These are phyloP conservation scores for Podosphaera aphanis DNA, from an alignment of 2,329 filamentous ascomycete species.

Conservation along the genomic window DNA sequence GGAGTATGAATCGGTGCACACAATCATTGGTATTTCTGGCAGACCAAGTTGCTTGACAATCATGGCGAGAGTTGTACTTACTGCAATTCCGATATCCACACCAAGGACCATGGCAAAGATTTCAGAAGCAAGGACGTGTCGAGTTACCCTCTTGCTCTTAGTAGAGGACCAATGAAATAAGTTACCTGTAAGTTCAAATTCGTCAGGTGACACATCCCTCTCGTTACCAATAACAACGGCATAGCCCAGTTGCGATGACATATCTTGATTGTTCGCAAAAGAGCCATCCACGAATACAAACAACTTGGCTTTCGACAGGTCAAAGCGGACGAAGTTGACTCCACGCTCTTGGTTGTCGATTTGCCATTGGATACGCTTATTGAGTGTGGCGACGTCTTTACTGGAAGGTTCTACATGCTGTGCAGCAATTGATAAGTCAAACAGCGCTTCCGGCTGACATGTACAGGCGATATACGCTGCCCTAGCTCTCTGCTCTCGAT, in stretches of 20 bases:
- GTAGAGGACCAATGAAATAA: not conserved
- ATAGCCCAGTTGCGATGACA: not conserved
- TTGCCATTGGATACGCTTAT: not conserved
- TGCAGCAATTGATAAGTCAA: not conserved
- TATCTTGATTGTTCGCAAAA: slow-evolving; percentile 1
- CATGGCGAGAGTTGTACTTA: not conserved
- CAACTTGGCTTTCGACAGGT: not conserved
- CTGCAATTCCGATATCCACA: slow-evolving; percentile 1
- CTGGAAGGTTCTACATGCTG: not conserved
- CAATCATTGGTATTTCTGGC: not conserved
- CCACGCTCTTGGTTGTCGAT: not conserved
- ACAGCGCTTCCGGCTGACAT: no score
- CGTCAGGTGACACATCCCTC: not conserved
- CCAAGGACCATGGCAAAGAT: slow-evolving; percentile 3
- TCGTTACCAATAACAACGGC: not conserved
- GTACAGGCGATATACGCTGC: not conserved
- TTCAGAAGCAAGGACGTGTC: slow-evolving; percentile 2
- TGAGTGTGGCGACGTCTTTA: not conserved
- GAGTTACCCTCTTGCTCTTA: slow-evolving; percentile 1
- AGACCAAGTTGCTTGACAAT: not conserved
- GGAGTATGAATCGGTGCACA: no score
- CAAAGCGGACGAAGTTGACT: not conserved
- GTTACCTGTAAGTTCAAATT: not conserved
- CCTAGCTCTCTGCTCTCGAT: not conserved
- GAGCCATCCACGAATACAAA: no score